Percentiles rank a stretch among this genome's conserved stretches.
phyloP scores from a whole-genome alignment of 2,329 filamentous ascomycete species.

The Penicillium sp. region DNA sequence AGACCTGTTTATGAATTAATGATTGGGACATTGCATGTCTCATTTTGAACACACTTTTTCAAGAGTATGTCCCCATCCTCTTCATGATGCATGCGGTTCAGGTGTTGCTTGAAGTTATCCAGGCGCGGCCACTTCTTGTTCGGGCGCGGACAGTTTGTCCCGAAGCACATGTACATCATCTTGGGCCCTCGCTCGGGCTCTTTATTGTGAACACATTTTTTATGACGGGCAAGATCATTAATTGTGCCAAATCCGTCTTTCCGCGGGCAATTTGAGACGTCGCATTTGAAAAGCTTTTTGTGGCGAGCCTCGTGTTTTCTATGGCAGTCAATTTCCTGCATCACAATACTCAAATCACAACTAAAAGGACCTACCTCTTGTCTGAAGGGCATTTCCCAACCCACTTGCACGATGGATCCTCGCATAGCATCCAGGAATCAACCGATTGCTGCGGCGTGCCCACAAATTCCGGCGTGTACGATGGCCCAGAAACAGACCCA shows the following conservation, averaged over 20 bases:
- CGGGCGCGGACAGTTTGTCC: slow-evolving; percentile 55
- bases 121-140: slow-evolving; percentile 73
- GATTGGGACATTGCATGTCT: not conserved
- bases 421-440: slow-evolving; percentile 27
- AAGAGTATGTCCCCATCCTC: slow-evolving; percentile 46
- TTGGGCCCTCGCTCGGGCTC: slow-evolving; percentile 44
- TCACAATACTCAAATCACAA: not conserved
- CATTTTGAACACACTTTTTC: slow-evolving; percentile 40
- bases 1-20: slow-evolving; percentile 13
- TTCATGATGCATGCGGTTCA: slow-evolving; percentile 63
- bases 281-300: slow-evolving; percentile 64
- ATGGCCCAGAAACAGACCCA: slow-evolving; percentile 6
- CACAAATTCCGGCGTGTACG: slow-evolving; percentile 34
- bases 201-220: slow-evolving; percentile 65
- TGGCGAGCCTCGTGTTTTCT: slow-evolving; percentile 77
- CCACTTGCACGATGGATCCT: slow-evolving; percentile 31
- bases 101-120: slow-evolving; percentile 84
- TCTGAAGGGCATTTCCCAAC: slow-evolving; percentile 41
- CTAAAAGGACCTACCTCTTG: slow-evolving; percentile 31
- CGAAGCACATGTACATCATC: slow-evolving; percentile 60
- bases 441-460: slow-evolving; percentile 54
- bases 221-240: slow-evolving; percentile 81
- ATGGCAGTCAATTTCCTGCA: slow-evolving; percentile 6
- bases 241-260: slow-evolving; percentile 69
- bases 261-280: slow-evolving; percentile 55